Base-by-base conservation (phyloP, 2,329 filamentous ascomycete species). In the Aspergillus brasiliensis region DNA sequence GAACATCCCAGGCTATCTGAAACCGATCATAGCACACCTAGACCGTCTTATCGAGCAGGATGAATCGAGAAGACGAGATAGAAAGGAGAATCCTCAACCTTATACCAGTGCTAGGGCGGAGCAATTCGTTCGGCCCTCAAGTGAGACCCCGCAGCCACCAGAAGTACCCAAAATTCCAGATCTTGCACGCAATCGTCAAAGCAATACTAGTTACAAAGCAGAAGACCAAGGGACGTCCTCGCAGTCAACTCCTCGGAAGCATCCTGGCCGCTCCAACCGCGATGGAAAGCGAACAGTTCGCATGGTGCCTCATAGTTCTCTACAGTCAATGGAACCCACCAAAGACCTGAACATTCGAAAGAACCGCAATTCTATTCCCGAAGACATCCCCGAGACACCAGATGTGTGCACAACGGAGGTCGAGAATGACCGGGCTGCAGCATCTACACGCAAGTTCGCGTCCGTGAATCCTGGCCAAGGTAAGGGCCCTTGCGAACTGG, bases 21-120 rank as follows among this genome's bases (percentile, higher is more conserved):
- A 84, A 31, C 83, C 86, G 49, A 82, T 90, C 23, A 83, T 90
- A 48, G 81, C 81, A 8, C 82, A 87, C 62, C 78, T 88, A 11
- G 85, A 88, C 71, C 80, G 81, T 17, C 74, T 87, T 25, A 84
- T 87, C 63, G 74, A 82, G 51, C 80, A 75, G 53, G 71, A 74
- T 11, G 62, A 69, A n/a, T 44, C 37, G 3, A 60, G 57, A 23
- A 60, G 65, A 37, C 61, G 31, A 7, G 46, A 46, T 3, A 34
- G 23, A 7, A n/a, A 19, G 11, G 40, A 56, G 8, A 58, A 52
- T 0, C 13, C 57, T 2, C 59, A 68, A 2, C 59, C 63, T 10
- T 58, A 48, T 10, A 42, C 52, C 11, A 51, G 38, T 5, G 48
- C 57, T 5, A 55, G 60, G 10, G 60, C 61, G 6, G 70, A 72